Base-by-base conservation (phyloP, 352 stramenopile genomes). In the Phytophthora macrochlamydospora region DNA sequence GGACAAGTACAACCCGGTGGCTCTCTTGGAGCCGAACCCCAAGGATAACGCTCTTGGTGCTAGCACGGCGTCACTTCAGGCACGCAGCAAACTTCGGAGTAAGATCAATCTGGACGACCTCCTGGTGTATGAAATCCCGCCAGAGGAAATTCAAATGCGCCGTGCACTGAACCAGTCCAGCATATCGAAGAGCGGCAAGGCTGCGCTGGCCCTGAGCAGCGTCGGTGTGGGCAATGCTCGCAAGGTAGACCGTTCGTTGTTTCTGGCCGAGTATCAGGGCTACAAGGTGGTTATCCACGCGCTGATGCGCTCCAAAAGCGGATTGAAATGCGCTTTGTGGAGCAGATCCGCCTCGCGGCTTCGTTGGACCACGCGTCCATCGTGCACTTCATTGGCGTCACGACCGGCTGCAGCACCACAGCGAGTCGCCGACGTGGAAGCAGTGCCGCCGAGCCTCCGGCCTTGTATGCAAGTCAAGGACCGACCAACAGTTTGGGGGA, bases 371-470 rank as follows among this genome's bases (percentile, higher is more conserved):
- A 93, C 37, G 67, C 79, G 30, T 87, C 76, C 1, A 86, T 93
- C 56, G 84, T 93, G 24, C 84, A 93, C 64, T 93, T 93, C 58
- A 90, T 93, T 57, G 84, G 84, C 1, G 54, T 93, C n/a, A 90
- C 81, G 4, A 86, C 86, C 28, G 84, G 82, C 11, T 76, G 69
- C 49, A 79, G 69, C 24, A 83, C 68, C 40, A 73, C 65, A 0
- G 55, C 67, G 13, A 77, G 65, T 59, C 70, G 70, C 53, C 66
- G 57, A 12, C 70, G 61, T 33, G 66, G 73, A 13, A 73, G 66
- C 45, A 76, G 59, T 28, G 66, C 61, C 4, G 48, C 63, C 4
- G 56, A 60, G 7, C 38, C 49, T 9, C 57, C 28, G 2, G 55
- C 14, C 7, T 43, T 55, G 52, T 69, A 71, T 32, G 45, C 45